A percentile compares a stretch with the other conserved stretches of the same genome.
Evolutionary conservation across 768 basidiomycete species (phyloP).

Genomic region (Tricholoma sp.): DNA sequence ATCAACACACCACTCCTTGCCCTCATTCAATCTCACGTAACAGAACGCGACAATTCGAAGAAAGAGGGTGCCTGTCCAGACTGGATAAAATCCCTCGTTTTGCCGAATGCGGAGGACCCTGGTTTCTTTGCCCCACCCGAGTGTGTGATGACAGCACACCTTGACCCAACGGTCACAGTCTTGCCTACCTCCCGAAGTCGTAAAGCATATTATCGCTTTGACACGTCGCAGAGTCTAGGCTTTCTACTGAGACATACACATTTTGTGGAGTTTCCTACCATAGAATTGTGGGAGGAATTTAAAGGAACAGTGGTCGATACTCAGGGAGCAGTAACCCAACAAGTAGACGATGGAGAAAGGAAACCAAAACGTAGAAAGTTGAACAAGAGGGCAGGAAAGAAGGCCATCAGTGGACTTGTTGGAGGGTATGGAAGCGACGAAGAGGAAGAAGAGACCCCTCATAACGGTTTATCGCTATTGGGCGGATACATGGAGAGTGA

Average conservation of each 20-base stretch:
- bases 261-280: slow-evolving; percentile 82
- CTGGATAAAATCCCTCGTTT: slow-evolving; percentile 54
- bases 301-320: slow-evolving; percentile 54
- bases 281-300: slow-evolving; percentile 76
- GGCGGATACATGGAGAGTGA: slow-evolving; percentile 50
- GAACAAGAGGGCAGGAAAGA: slow-evolving; percentile 43
- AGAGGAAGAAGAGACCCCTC: slow-evolving; percentile 21
- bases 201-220: slow-evolving; percentile 52
- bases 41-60: slow-evolving; percentile 34
- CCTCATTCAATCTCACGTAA: slow-evolving; percentile 42
- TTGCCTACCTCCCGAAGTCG: slow-evolving; percentile 17
- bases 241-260: slow-evolving; percentile 50
- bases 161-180: slow-evolving; percentile 29
- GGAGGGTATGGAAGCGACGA: slow-evolving; percentile 57
- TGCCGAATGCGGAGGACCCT: slow-evolving; percentile 49
- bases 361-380: slow-evolving; percentile 54
- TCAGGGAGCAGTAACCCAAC: slow-evolving; percentile 36
- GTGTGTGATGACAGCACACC: slow-evolving; percentile 52
- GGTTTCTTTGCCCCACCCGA: slow-evolving; percentile 52
- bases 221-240: slow-evolving; percentile 42
- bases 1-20: slow-evolving; percentile 44
- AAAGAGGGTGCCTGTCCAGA: slow-evolving; percentile 40
- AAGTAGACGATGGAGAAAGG: slow-evolving; percentile 26
- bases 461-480: slow-evolving; percentile 31
- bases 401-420: slow-evolving; percentile 52